Evolutionary conservation across 1,284 basidiomycete species (phyloP).

Genomic region (Wallemia mellicola): DNA sequence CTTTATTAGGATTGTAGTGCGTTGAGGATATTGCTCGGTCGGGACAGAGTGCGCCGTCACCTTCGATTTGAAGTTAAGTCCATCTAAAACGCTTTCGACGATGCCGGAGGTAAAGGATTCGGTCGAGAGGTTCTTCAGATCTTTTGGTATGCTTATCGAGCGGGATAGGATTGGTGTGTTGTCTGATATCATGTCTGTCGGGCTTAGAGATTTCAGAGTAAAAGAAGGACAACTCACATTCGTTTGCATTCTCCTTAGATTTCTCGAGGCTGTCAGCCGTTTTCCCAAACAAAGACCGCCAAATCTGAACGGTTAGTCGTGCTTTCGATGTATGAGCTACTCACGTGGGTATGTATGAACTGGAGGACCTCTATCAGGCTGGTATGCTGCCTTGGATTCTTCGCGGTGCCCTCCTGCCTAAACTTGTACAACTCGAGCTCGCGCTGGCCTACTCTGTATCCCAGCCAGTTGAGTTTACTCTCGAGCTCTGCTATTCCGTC

Average conservation of each 20-base stretch:
- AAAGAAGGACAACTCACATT: constrained; percentile 27
- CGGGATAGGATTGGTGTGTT: constrained; percentile 77
- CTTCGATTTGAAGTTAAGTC: constrained; percentile 74
- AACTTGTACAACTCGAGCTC: constrained; percentile 48
- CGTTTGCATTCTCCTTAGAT: constrained; percentile 79
- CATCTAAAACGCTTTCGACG: constrained; percentile 88
- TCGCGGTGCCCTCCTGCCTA: constrained; percentile 34
- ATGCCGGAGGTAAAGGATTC: constrained; percentile 91
- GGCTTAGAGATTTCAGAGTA: background rate
- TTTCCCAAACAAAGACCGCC: constrained; percentile 74
- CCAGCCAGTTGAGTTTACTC: constrained; percentile 57
- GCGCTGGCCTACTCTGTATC: constrained; percentile 59
- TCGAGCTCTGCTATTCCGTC: constrained; percentile 84
- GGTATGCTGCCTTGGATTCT: constrained; percentile 60
- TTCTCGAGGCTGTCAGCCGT: constrained; percentile 81
- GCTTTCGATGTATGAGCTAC: background rate
- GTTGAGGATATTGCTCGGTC: constrained; percentile 42
- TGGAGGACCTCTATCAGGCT: constrained; percentile 63
- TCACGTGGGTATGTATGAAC: constrained; percentile 21
- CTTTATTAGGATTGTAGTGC: constrained; percentile 80
- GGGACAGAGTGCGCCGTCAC: constrained; percentile 89
- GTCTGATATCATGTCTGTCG: constrained; percentile 83
- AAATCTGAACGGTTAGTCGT: constrained; percentile 26
- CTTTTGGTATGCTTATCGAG: constrained; percentile 70
- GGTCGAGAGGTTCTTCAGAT: constrained; percentile 76